These are phyloP conservation scores for Zygoascus hellenicus DNA, from an alignment of 1,139 yeast genomes.

Conservation along the genomic window DNA sequence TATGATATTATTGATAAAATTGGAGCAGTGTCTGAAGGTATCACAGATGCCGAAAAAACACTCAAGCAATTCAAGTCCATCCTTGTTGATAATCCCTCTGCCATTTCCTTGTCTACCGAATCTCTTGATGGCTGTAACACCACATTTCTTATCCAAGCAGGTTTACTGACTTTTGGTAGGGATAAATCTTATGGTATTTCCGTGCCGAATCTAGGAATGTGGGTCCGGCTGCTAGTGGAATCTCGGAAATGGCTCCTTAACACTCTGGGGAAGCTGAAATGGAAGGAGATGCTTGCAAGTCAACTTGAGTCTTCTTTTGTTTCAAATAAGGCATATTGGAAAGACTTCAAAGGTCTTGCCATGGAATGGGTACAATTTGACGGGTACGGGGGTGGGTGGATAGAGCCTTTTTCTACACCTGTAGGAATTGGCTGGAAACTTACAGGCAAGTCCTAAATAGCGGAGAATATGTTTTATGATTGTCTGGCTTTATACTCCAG, in stretches of 20 bases:
- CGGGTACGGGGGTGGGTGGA: conserved; percentile 60
- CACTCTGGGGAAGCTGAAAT: conserved; percentile 40
- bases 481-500: not conserved
- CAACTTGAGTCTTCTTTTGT: conserved; percentile 47
- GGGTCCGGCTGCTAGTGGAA: conserved; percentile 43
- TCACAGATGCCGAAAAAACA: conserved; percentile 7
- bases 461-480: not conserved
- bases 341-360: conserved; percentile 55
- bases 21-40: conserved; percentile 9
- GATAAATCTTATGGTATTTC: conserved; percentile 46
- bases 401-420: conserved; percentile 64
- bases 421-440: conserved; percentile 67
- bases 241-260: conserved; percentile 50
- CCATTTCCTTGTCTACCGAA: not conserved
- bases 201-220: conserved; percentile 59
- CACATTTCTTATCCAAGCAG: conserved; percentile 41
- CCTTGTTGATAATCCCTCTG: conserved; percentile 26
- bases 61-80: conserved; percentile 26
- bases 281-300: conserved; percentile 51
- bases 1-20: conserved; percentile 21
- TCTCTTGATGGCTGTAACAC: no score
- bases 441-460: conserved; percentile 37
- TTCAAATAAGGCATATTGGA: conserved; percentile 42
- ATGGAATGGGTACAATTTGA: conserved; percentile 61
- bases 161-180: conserved; percentile 51